Conservation (phyloP, 2,329 filamentous ascomycete genomes). For the Dothiorella sarmentorum region DNA sequence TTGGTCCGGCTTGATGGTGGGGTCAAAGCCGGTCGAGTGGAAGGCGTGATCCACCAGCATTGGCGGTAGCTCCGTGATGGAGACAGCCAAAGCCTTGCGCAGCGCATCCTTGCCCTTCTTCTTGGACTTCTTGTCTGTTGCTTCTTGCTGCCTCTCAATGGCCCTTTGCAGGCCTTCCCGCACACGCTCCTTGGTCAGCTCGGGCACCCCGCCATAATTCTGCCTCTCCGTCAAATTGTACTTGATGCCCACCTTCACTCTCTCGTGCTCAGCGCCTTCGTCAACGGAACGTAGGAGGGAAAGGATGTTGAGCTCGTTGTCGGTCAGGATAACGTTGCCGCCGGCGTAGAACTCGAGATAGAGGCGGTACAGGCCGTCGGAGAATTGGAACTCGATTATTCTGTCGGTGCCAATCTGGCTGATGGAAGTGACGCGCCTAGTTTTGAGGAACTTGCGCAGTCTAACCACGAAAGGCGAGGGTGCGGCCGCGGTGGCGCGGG, state of each 20-base stretch:
- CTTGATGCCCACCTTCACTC: constrained; percentile 69
- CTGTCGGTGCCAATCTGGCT: constrained; percentile 88
- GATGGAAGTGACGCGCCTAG: constrained; percentile 75
- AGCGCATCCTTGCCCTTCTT: constrained; percentile 72
- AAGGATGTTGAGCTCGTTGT: constrained; percentile 77
- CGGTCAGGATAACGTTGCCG: constrained; percentile 91
- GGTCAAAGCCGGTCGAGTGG: constrained; percentile 65
- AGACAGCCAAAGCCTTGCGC: constrained; percentile 74
- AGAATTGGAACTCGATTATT: constrained; percentile 88
- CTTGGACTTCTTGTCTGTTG: constrained; percentile 60
- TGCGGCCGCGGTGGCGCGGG: constrained; percentile 76
- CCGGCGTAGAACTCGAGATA: constrained; percentile 96
- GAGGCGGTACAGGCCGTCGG: constrained; percentile 80
- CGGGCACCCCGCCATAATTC: constrained; percentile 73
- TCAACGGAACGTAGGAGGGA: constrained; percentile 75
- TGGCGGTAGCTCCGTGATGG: constrained; percentile 85
- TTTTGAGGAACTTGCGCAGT: constrained; percentile 84
- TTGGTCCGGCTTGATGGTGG: constrained; percentile 62
- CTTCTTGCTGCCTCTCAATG: constrained; percentile 55
- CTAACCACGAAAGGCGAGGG: constrained; percentile 83
- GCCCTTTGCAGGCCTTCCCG: constrained; percentile 65
- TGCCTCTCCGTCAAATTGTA: constrained; percentile 81
- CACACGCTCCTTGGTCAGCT: constrained; percentile 70
- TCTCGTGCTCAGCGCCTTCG: constrained; percentile 79
- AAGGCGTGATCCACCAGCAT: constrained; percentile 85